Percentiles rank a stretch among this genome's conserved stretches.
phyloP scores from a whole-genome alignment of 169 alveolate genomes.

The Ichthyophthirius multifiliis region DNA sequence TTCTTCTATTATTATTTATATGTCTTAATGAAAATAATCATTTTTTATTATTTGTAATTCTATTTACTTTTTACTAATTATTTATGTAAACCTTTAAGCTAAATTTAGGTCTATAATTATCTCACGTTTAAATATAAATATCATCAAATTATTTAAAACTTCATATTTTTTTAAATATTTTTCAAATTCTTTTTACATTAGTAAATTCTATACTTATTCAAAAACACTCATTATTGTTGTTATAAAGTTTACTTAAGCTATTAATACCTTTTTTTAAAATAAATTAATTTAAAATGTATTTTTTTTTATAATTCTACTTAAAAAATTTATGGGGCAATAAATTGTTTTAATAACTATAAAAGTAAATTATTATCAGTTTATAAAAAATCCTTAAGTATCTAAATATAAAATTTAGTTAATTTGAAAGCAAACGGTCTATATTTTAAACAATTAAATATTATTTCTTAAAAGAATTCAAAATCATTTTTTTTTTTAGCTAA shows the following conservation, averaged over 20 bases:
- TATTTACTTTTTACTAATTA: too few species aligned
- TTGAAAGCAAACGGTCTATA: background rate
- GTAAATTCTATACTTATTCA: background rate
- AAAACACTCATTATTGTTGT: background rate
- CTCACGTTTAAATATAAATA: background rate
- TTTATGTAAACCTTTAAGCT: too few species aligned
- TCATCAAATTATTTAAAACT: background rate
- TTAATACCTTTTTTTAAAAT: background rate
- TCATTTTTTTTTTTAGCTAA: too few species aligned
- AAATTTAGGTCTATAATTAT: background rate
- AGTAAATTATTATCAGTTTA: background rate
- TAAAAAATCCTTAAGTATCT: background rate
- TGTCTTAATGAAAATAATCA: background rate
- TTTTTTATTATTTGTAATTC: background rate
- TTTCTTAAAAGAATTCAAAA: too few species aligned
- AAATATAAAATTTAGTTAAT: background rate
- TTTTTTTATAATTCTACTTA: background rate
- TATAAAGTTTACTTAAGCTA: background rate
- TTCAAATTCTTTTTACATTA: background rate
- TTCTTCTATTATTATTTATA: background rate
- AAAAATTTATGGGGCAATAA: background rate
- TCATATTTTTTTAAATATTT: background rate
- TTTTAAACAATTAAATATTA: background rate
- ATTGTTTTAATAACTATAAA: background rate
- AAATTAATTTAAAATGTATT: too few species aligned